Percentiles rank a stretch among this genome's conserved stretches.
Evolutionary conservation across 495 filamentous ascomycete species (phyloP).

Genomic region (Aspergillus taichungensis): DNA sequence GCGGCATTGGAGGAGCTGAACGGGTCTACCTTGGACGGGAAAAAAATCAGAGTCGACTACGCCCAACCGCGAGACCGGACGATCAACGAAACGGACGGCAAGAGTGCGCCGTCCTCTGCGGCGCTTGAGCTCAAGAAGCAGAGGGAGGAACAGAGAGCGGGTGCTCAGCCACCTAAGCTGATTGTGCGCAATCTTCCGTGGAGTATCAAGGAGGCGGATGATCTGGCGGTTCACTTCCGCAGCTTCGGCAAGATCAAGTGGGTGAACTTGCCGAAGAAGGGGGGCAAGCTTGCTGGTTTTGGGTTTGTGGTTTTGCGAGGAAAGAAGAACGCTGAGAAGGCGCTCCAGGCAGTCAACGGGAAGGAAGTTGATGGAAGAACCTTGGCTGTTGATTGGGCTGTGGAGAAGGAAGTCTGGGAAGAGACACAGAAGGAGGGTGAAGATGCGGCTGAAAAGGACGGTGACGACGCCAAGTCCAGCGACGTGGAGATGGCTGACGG

Average conservation of each 20-base stretch:
- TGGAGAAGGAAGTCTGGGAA: slow-evolving; percentile 83
- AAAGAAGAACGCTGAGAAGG: slow-evolving; percentile 85
- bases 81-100: slow-evolving; percentile 40
- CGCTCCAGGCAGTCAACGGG: slow-evolving; percentile 76
- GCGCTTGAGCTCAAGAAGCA: slow-evolving; percentile 46
- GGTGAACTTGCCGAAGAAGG: slow-evolving; percentile 68
- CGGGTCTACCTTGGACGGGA: slow-evolving; percentile 61
- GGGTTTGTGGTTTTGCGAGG: slow-evolving; percentile 87
- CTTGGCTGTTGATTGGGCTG: slow-evolving; percentile 91
- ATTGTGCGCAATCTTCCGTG: slow-evolving; percentile 95
- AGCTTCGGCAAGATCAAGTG: slow-evolving; percentile 85
- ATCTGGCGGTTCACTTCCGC: slow-evolving; percentile 67
- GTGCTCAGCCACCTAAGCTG: slow-evolving; percentile 62
- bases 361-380: slow-evolving; percentile 80
- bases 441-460: slow-evolving; percentile 15
- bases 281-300: slow-evolving; percentile 70
- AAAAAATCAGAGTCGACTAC: slow-evolving; percentile 75
- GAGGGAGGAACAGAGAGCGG: slow-evolving; percentile 47
- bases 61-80: slow-evolving; percentile 78
- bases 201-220: slow-evolving; percentile 80
- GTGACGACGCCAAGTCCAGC: slow-evolving; percentile 14
- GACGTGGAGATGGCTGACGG: slow-evolving; percentile 34
- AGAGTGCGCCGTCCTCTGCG: slow-evolving; percentile 38
- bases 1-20: slow-evolving; percentile 71
- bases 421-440: slow-evolving; percentile 40